Base-by-base conservation (phyloP, 1,284 basidiomycete species). In the Tilletia horrida region DNA sequence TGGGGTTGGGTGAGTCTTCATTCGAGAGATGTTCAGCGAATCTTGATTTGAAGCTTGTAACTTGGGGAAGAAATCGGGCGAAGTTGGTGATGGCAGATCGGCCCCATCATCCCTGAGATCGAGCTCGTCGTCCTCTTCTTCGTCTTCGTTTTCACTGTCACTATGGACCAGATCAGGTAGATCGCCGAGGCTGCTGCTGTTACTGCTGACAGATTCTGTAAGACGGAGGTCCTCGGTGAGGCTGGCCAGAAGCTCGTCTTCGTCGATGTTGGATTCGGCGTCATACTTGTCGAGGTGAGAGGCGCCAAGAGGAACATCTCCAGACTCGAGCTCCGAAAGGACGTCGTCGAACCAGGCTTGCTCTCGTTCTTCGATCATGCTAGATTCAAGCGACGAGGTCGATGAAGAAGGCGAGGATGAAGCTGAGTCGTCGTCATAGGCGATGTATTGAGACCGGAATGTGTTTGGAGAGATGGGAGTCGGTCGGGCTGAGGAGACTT, bases 261-360 rank as follows among this genome's bases (percentile, higher is more conserved):
- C 50, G 16, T 55, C 50, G 16, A n/a, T 23, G 45, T 48, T 23
- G 50, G n/a, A 21, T 25, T 55, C 50, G 21, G 13, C 50, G 25
- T 23, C 50, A 14, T 55, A 14, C 7, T 27, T 6, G 7, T 55
- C 50, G 21, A 3, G 21, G 25, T 25, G 13, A 16, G 23, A 25
- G 55, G 18, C 29, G 14, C 31, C 55, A 35, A 6, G 27, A 8
- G 29, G 25, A 16, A 31, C 55, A 27, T 4, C 9, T 18, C 16
- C 31, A 21, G 27, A 7, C 29, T 59, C 55, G 55, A 59, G 55
- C 55, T 59, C 55, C 16, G 27, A 59, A 29, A 59, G 55, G 29
- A 59, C 29, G 25, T 59, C 55, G 29, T 59, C 55, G 55, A 59
- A 59, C 55, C 55, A 59, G 9, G 55, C 55, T 21, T 59, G 55